Conservation (phyloP, 805 yeast species). For the Yamadazyma takamatsuzukensis region DNA sequence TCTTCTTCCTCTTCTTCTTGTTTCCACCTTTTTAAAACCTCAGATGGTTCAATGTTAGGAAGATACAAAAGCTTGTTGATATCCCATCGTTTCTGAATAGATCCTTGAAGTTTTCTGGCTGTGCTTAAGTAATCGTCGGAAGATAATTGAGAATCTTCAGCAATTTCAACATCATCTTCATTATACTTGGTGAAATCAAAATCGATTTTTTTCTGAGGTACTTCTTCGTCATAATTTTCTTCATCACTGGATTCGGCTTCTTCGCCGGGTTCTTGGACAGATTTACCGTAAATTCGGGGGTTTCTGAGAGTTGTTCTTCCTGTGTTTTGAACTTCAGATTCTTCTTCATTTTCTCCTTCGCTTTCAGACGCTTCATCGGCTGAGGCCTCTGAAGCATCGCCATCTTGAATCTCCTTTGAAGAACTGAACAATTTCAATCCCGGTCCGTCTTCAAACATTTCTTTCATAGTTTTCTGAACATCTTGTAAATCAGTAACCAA, state of each 20-base stretch:
- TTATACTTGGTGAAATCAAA: conserved; percentile 41
- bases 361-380: conserved; percentile 36
- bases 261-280: conserved; percentile 47
- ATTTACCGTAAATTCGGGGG: conserved; percentile 55
- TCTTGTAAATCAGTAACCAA: conserved; percentile 79
- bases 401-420: conserved; percentile 45
- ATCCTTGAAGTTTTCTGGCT: conserved; percentile 61
- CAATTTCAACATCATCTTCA: conserved; percentile 38
- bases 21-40: conserved; percentile 70
- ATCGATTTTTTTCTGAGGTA: conserved; percentile 41
- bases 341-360: conserved; percentile 34
- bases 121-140: conserved; percentile 43
- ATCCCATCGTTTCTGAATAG: conserved; percentile 62
- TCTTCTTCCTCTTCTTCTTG: conserved; percentile 42
- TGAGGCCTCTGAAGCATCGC: too few relatives aligned
- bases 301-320: conserved; percentile 68
- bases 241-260: conserved; percentile 32
- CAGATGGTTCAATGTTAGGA: conserved; percentile 71
- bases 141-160: conserved; percentile 45
- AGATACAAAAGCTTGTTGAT: conserved; percentile 76
- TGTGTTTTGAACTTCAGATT: conserved; percentile 25
- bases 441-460: conserved; percentile 55
- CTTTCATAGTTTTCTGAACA: conserved; percentile 57
- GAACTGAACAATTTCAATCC: conserved; percentile 75
- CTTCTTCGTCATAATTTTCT: conserved; percentile 42